Evolutionary conservation across 2,329 filamentous ascomycete species (phyloP).

Genomic region (Aciculosporium take): DNA sequence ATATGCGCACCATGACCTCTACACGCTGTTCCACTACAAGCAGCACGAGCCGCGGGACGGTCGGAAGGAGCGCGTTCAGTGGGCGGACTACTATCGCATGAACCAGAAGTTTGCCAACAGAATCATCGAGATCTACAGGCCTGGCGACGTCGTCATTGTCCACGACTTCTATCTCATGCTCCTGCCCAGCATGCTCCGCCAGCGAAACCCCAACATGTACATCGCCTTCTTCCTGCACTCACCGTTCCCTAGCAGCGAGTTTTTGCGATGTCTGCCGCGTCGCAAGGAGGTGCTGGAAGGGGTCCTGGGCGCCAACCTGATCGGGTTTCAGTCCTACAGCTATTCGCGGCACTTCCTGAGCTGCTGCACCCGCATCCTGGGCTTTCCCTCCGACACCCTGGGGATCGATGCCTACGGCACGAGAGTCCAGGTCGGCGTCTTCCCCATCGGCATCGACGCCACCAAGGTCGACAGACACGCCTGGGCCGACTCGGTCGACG

Average conservation of each 20-base stretch:
- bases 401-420: conserved; percentile 82
- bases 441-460: conserved; percentile 91
- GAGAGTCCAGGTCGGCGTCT: conserved; percentile 81
- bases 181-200: conserved; percentile 75
- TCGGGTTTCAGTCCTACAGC: conserved; percentile 91
- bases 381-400: conserved; percentile 73
- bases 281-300: conserved; percentile 86
- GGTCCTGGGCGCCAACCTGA: conserved; percentile 77
- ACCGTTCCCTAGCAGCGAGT: conserved; percentile 92
- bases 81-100: conserved; percentile 86
- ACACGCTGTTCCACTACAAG: conserved; percentile 92
- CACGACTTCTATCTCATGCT: conserved; percentile 92
- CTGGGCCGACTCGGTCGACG: conserved; percentile 54
- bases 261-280: conserved; percentile 73
- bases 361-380: conserved; percentile 80
- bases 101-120: conserved; percentile 85
- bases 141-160: conserved; percentile 81
- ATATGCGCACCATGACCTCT: conserved; percentile 83
- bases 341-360: conserved; percentile 91
- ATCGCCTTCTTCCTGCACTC: conserved; percentile 91
- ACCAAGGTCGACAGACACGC: conserved; percentile 61
- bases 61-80: conserved; percentile 64
- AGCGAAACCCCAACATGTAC: conserved; percentile 76
- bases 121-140: conserved; percentile 79
- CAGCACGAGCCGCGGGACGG: conserved; percentile 83